Evolutionary conservation across 345 rosid genomes (phyloP).

Genomic region (Barbarea vulgaris): DNA sequence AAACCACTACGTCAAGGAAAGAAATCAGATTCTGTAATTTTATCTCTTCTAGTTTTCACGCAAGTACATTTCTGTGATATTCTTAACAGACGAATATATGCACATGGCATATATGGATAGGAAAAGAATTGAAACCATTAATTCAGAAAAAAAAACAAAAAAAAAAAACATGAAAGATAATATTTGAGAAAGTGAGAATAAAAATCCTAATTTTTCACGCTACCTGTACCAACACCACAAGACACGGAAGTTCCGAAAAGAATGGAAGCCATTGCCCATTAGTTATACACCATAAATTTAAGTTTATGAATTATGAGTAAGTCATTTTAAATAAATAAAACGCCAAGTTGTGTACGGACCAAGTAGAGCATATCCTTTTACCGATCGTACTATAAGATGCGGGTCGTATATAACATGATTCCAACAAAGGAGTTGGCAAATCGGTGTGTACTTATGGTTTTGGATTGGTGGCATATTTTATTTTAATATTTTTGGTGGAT

Average conservation of each 20-base stretch:
- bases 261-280: conserved; percentile 34
- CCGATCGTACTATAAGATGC: neutral
- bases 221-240: conserved; percentile 11
- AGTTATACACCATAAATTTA: conserved; percentile 26
- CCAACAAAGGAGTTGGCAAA: neutral
- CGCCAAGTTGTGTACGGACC: conserved; percentile 3
- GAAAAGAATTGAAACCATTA: neutral
- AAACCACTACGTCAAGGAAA: conserved; percentile 20
- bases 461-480: neutral
- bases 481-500: neutral
- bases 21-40: conserved; percentile 24
- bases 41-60: neutral
- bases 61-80: neutral
- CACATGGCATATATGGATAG: conserved; percentile 15
- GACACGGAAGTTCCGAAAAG: conserved; percentile 27
- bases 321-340: neutral
- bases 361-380: neutral
- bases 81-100: conserved; percentile 28
- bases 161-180: neutral
- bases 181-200: conserved; percentile 19
- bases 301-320: neutral
- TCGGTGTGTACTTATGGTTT: neutral
- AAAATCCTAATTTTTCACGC: conserved; percentile 20
- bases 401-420: conserved; percentile 12
- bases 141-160: neutral